Percentiles rank a stretch among this genome's conserved stretches.
These are phyloP conservation scores for Cinchona pubescens DNA, from an alignment of 257 asterid species.

Conservation along the genomic window DNA sequence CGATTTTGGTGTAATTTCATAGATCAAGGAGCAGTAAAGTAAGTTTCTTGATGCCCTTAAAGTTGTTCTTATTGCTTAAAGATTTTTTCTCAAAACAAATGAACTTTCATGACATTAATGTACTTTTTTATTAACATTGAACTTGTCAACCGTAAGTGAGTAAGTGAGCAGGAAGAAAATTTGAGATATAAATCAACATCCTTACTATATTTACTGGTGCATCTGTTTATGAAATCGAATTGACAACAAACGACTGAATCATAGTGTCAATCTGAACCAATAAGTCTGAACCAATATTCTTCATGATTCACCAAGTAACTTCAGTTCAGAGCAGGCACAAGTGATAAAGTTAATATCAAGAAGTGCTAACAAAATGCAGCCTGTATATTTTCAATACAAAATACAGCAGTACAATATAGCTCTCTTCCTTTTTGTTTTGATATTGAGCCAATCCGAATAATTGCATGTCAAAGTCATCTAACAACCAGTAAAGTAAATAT, in stretches of 20 bases:
- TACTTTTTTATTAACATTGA: background rate
- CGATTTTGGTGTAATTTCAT: background rate
- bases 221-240: background rate
- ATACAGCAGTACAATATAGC: constrained; percentile 6
- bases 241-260: background rate
- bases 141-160: background rate
- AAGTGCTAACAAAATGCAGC: background rate
- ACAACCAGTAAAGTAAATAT: constrained; percentile 46
- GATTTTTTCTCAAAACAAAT: background rate
- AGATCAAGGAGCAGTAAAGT: background rate
- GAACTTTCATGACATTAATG: background rate
- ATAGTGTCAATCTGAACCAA: background rate
- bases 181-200: background rate
- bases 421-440: background rate
- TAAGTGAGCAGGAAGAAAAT: background rate
- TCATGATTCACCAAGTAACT: background rate
- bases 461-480: constrained; percentile 21
- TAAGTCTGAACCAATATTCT: background rate
- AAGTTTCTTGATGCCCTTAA: background rate
- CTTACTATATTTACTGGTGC: background rate
- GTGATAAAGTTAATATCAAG: background rate
- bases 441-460: constrained; percentile 2
- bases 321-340: background rate
- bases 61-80: background rate
- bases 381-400: background rate